These are phyloP conservation scores for Penicillium parvum DNA, from an alignment of 495 filamentous ascomycete genomes.

Conservation along the genomic window DNA sequence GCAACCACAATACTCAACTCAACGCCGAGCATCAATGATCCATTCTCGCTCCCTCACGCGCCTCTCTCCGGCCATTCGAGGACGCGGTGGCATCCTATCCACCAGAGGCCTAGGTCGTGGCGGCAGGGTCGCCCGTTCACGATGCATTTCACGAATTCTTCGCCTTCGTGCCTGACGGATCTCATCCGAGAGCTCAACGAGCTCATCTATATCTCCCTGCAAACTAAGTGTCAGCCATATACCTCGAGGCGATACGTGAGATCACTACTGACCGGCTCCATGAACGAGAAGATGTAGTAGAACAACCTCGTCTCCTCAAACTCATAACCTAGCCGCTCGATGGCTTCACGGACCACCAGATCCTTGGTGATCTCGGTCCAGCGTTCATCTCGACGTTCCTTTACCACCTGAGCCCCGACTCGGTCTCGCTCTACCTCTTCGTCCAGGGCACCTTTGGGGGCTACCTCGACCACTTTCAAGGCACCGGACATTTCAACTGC, in stretches of 20 bases:
- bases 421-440: constrained; percentile 27
- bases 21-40: constrained; percentile 12
- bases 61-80: constrained; percentile 11
- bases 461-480: constrained; percentile 20
- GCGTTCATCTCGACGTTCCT: constrained; percentile 56
- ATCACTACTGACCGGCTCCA: constrained; percentile 67
- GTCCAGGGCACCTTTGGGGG: constrained; percentile 18
- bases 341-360: constrained; percentile 80
- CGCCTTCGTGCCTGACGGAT: constrained; percentile 73
- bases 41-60: constrained; percentile 23
- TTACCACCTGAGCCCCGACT: constrained; percentile 39
- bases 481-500: constrained; percentile 20
- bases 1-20: too few relatives aligned
- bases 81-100: constrained; percentile 15
- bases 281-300: constrained; percentile 90
- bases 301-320: constrained; percentile 87
- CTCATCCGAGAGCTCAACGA: constrained; percentile 75
- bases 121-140: constrained; percentile 56
- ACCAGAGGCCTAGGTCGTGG: constrained; percentile 3
- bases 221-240: constrained; percentile 9
- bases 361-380: constrained; percentile 99
- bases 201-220: constrained; percentile 79
- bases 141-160: constrained; percentile 76
- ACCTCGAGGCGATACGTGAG: neutral
- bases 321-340: constrained; percentile 78